Evolutionary conservation across 2,329 filamentous ascomycete species (phyloP).

Genomic region (Talaromyces pinophilus): DNA sequence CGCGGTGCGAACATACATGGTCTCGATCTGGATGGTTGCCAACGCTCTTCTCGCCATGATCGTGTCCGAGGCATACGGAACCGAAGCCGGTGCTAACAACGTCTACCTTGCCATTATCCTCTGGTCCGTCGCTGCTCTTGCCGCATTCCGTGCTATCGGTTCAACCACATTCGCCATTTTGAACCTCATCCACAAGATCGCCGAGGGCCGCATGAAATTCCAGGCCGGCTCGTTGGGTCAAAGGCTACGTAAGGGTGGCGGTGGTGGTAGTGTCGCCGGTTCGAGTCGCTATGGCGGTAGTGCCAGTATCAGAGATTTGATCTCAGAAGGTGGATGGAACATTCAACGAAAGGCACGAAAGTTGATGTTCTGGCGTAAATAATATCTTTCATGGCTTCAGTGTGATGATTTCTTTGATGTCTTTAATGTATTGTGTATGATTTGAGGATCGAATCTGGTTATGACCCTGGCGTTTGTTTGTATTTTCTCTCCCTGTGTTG

Average conservation of each 20-base stretch:
- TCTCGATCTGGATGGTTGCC: constrained; percentile 87
- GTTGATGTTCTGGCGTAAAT: constrained; percentile 45
- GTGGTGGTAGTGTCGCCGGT: constrained; percentile 22
- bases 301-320: constrained; percentile 38
- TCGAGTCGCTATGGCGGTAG: constrained; percentile 34
- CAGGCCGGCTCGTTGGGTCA: constrained; percentile 38
- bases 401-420: not conserved
- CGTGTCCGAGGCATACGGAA: constrained; percentile 80
- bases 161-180: constrained; percentile 79
- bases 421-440: constrained; percentile 14
- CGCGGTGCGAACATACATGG: constrained; percentile 96
- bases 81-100: constrained; percentile 72
- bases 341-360: constrained; percentile 37
- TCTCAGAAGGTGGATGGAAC: constrained; percentile 40
- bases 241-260: constrained; percentile 13
- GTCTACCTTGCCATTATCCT: constrained; percentile 90
- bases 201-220: constrained; percentile 77
- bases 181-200: constrained; percentile 78
- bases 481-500: not conserved
- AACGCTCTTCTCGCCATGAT: constrained; percentile 94
- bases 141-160: constrained; percentile 84
- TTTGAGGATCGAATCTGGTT: not conserved
- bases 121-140: constrained; percentile 84
- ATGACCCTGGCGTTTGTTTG: constrained; percentile 17
- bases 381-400: not conserved